Evolutionary conservation across 306 rosid genomes (phyloP).

Genomic region (Acacia acuminata): DNA sequence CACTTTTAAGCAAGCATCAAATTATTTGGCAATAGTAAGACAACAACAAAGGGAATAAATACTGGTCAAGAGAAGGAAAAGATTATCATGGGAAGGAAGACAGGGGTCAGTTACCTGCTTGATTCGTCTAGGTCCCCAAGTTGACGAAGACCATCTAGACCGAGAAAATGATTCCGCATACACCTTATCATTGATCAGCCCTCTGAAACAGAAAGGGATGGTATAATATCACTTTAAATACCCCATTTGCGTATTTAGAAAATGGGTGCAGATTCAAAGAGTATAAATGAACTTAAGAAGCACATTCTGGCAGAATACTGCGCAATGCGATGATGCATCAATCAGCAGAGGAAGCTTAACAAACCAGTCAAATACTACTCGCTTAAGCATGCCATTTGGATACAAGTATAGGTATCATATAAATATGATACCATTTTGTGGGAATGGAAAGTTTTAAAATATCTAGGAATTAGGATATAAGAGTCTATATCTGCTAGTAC

Average conservation of each 20-base stretch:
- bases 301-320: neutral
- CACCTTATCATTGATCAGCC: conserved; percentile 67
- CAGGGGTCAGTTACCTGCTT: conserved; percentile 57
- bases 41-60: neutral
- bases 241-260: conserved; percentile 8
- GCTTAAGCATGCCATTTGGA: conserved; percentile 12
- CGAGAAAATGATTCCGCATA: conserved; percentile 64
- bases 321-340: neutral
- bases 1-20: conserved; percentile 7
- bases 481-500: neutral
- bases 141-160: conserved; percentile 89
- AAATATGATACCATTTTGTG: neutral
- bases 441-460: neutral
- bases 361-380: conserved; percentile 2
- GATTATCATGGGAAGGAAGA: neutral
- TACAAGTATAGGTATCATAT: neutral
- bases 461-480: neutral
- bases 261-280: neutral
- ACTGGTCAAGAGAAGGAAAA: conserved; percentile 5
- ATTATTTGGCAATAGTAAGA: conserved; percentile 2
- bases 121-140: conserved; percentile 92
- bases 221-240: conserved; percentile 4
- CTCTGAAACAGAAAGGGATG: conserved; percentile 50
- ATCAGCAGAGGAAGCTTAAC: neutral
- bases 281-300: conserved; percentile 19